Percentiles rank a stretch among this genome's conserved stretches.
phyloP scores from a whole-genome alignment of 192 early-diverging fungal genomes.

The Podila verticillata region DNA sequence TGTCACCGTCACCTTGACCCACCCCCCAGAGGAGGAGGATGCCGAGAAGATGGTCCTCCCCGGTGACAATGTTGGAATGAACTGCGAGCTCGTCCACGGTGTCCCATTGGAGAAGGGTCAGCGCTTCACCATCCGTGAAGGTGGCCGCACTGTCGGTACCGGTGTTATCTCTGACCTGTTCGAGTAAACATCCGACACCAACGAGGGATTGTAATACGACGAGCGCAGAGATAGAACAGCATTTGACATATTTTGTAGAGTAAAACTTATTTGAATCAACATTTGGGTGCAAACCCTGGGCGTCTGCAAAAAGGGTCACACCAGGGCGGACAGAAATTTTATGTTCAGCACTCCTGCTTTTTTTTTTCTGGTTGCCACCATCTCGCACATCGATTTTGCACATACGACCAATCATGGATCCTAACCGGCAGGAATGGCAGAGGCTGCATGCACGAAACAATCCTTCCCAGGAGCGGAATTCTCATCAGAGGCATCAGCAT shows the following conservation, averaged over 20 bases:
- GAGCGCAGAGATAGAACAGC: constrained; percentile 6
- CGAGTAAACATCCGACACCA: constrained; percentile 55
- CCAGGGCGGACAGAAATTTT: no score
- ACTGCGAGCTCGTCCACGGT: constrained; percentile 82
- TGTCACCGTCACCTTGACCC: constrained; percentile 87
- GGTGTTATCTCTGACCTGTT: constrained; percentile 85
- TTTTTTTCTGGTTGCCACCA: neutral
- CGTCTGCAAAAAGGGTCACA: no score
- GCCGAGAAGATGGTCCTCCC: constrained; percentile 98
- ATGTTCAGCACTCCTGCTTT: neutral
- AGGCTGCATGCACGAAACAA: neutral
- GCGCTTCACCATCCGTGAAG: constrained; percentile 98
- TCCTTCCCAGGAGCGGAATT: neutral
- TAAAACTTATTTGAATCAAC: constrained; percentile 10
- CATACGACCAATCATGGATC: neutral
- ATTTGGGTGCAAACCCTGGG: neutral
- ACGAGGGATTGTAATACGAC: neutral
- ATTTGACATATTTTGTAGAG: constrained; percentile 13
- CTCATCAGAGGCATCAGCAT: neutral
- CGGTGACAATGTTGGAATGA: constrained; percentile 93
- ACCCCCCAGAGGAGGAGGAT: constrained; percentile 80
- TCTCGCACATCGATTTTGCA: neutral
- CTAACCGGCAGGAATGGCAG: neutral
- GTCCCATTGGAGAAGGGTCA: constrained; percentile 94
- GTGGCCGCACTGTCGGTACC: constrained; percentile 97